Percentiles rank a stretch among this genome's conserved stretches.
These are phyloP conservation scores for Blumeria graminis DNA, from an alignment of 2,329 filamentous ascomycete species.

Conservation along the genomic window DNA sequence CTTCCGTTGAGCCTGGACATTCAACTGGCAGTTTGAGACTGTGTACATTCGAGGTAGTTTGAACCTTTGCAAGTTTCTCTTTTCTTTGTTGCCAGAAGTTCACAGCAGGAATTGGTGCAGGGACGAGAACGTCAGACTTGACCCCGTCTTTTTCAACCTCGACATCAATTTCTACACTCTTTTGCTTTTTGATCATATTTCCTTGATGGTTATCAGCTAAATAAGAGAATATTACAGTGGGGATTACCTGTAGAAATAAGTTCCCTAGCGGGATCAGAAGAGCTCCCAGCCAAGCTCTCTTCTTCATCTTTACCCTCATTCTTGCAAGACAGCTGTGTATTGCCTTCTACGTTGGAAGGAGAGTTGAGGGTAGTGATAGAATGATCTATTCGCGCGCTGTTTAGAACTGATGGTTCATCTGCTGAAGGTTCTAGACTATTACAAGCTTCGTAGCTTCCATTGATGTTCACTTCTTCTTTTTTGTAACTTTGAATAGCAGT, in stretches of 20 bases:
- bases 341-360: neutral
- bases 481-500: conserved; percentile 11
- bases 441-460: conserved; percentile 8
- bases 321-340: neutral
- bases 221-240: conserved; percentile 22
- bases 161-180: conserved; percentile 18
- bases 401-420: conserved; percentile 21
- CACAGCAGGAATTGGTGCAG: conserved; percentile 59
- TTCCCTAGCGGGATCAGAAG: conserved; percentile 43
- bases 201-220: conserved; percentile 9
- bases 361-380: too few relatives aligned
- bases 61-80: conserved; percentile 31
- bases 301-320: conserved; percentile 23
- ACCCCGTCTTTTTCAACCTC: conserved; percentile 35
- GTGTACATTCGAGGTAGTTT: conserved; percentile 9
- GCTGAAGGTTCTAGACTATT: conserved; percentile 7
- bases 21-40: conserved; percentile 4
- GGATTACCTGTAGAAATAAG: conserved; percentile 31
- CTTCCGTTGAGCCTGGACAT: conserved; percentile 8
- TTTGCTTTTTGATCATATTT: conserved; percentile 15
- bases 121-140: conserved; percentile 36
- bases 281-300: conserved; percentile 34
- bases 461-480: conserved; percentile 9
- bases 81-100: conserved; percentile 74
- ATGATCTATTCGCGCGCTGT: conserved; percentile 15